Evolutionary conservation across 345 rosid genomes (phyloP), one percentile per base, ranked within the genome.

Genomic region (Nasturtium officinale): DNA sequence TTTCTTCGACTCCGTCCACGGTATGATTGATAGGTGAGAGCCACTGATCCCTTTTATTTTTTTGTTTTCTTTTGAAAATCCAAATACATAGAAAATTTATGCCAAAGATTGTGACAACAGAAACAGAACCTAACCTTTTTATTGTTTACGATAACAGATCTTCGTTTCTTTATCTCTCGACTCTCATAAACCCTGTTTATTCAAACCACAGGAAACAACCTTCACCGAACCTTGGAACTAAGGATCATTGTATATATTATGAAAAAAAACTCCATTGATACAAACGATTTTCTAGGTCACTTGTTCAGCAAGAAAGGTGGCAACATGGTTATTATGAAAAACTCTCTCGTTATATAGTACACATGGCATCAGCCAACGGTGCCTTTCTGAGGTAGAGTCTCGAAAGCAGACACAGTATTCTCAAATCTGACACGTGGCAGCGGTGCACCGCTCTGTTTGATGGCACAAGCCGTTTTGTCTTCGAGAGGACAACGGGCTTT

Each of bases 401-500:
- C 99, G 28, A 95, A 95, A 37, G 99, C 99, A n/a, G 98, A 92
- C 38, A 95, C 94, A 0, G 98, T 92, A 79, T 95, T 95, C 81
- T 95, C 96, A 17, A 95, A 92, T 77, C 90, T 91, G 23, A 89
- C 84, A 61, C 96, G 87, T 72, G 90, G 97, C 54, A 92, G 77
- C 10, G 97, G 98, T 23, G 98, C 96, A 6, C 98, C 99, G 6
- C 97, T 92, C 82, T 95, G 98, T 83, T 90, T 92, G 70, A 95
- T 92, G 32, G 96, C 97, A 51, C 99, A 95, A 32, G 99, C 98
- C 4, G 79, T 85, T 81, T 96, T 96, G 83, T 92, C 99, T 80
- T 92, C 97, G 0, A 91, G 90, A 1, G 98, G 99, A 82, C 99
- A 95, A 46, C 96, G 90, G 0, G 99, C 97, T 85, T 90, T 95